Evolutionary conservation across 2,329 filamentous ascomycete species (phyloP), one percentile per base, ranked within the genome.

Genomic region (Colletotrichum liriopes): DNA sequence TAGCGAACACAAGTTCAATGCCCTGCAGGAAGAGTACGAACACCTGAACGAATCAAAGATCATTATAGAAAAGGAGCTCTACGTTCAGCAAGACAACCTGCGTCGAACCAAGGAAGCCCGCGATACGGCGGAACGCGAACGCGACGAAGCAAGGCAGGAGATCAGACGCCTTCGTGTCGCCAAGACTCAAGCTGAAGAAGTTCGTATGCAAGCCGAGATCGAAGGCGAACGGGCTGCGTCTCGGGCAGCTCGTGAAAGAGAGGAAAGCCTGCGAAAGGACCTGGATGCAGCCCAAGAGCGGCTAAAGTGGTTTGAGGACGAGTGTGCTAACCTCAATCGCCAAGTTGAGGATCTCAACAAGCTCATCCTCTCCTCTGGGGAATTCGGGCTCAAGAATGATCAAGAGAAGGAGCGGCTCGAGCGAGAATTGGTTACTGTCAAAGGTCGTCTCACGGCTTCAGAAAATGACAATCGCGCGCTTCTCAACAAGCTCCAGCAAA

Each of bases 401-500:
- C 94, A 98, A 79, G 93, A 95, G 75, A 98, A 98, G 81, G 95
- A 98, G 80, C 92, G 96, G 45, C 87, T 98, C 55, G 95, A 98
- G 81, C 91, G 95, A 29, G 96, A 99, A 80, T 88, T 98, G 8
- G 92, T 94, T 29, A 98, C 96, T 1, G 90, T 98, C 76, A 97
- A 96, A 81, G 95, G 95, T 72, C 92, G 96, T 29, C 86, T 99
- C 51, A 89, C 93, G 9, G 96, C 96, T 32, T 98, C 96, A 0
- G 96, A 99, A 81, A 98, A 98, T 77, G 96, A 98, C 83, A 98
- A 98, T 78, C 92, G 94, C 63, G 93, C 95, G 6, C 86, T 99
- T n/a, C 88, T 98, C 75, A 98, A 98, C 84, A 98, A 98, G 82
- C 88, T 99, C 23, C 96, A 98, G 78, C 96, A 98, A 78, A 98